These are phyloP conservation scores for Lactuca sativa DNA, from an alignment of 129 eudicot species.

Conservation along the genomic window DNA sequence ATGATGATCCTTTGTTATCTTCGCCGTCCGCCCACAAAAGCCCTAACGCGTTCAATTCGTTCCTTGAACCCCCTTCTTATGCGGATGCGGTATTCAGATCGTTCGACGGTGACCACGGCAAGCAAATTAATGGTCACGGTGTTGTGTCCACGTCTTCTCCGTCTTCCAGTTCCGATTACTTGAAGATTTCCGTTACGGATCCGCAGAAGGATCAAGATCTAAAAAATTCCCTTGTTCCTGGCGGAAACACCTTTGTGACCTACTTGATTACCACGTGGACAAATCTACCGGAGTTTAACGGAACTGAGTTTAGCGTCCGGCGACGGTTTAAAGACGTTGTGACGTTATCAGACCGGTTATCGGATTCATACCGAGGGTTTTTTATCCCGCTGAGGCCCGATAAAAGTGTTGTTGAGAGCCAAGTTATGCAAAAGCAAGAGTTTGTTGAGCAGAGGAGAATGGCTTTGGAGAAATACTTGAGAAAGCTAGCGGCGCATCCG, in stretches of 20 bases:
- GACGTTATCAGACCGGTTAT: conserved; percentile 70
- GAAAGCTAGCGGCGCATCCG: conserved; percentile 72
- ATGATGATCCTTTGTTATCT: conserved; percentile 30
- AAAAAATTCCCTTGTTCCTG: conserved; percentile 67
- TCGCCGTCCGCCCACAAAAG: conserved; percentile 37
- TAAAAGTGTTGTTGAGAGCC: conserved; percentile 93
- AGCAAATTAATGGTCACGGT: conserved; percentile 44
- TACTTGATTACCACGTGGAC: conserved; percentile 77
- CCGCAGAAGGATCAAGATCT: conserved; percentile 68
- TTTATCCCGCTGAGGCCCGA: conserved; percentile 88
- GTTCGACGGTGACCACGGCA: conserved; percentile 53
- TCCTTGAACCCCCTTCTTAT: conserved; percentile 90
- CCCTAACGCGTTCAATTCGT: conserved; percentile 55
- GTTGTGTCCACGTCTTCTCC: conserved; percentile 41
- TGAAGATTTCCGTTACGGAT: conserved; percentile 70
- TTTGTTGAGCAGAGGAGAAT: conserved; percentile 79
- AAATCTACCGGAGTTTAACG: conserved; percentile 63
- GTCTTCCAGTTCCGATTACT: conserved; percentile 36
- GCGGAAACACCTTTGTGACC: conserved; percentile 40
- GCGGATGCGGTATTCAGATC: conserved; percentile 90
- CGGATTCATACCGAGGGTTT: conserved; percentile 69
- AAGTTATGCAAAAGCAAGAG: conserved; percentile 81
- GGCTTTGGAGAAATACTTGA: conserved; percentile 75
- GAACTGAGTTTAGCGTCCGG: conserved; percentile 68
- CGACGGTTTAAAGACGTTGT: conserved; percentile 89